Percentiles rank a stretch among this genome's conserved stretches.
phyloP scores from a whole-genome alignment of 441 rosid genomes.

The Breynia disticha region DNA sequence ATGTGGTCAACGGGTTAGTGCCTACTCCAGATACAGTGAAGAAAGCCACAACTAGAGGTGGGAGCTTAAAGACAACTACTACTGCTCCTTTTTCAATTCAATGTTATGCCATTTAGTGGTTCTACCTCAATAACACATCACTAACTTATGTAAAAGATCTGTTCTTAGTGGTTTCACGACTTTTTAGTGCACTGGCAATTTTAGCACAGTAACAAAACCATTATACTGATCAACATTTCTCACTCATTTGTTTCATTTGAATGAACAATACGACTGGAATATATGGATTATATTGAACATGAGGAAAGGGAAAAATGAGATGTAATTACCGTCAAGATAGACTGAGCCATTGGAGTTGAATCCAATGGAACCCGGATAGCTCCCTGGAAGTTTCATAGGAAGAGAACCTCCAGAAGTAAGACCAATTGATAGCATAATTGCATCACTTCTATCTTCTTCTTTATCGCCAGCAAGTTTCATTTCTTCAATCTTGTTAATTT shows the following conservation, averaged over 20 bases:
- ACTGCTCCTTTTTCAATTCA: constrained; percentile 5
- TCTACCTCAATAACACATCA: constrained; percentile 14
- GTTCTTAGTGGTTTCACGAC: constrained; percentile 28
- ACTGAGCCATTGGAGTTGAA: constrained; percentile 80
- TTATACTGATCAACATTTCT: too few relatives aligned
- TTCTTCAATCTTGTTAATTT: constrained; percentile 31
- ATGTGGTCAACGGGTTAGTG: constrained; percentile 16
- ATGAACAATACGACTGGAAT: too few relatives aligned
- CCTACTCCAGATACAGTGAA: constrained; percentile 21
- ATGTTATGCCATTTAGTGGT: constrained; percentile 24
- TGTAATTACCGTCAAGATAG: constrained; percentile 63
- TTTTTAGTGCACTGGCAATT: neutral
- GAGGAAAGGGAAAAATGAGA: neutral
- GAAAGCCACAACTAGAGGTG: constrained; percentile 7
- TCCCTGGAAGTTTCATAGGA: constrained; percentile 60
- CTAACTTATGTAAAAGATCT: constrained; percentile 8
- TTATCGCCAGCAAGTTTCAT: constrained; percentile 24
- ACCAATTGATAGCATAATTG: constrained; percentile 45
- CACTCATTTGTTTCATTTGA: too few relatives aligned
- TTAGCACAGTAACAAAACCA: too few relatives aligned
- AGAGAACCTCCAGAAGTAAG: constrained; percentile 49
- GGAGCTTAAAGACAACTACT: constrained; percentile 2
- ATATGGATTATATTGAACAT: neutral
- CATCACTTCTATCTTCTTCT: constrained; percentile 29
- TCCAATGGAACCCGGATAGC: constrained; percentile 68